A percentile compares a stretch with the other conserved stretches of the same genome.
phyloP scores from a whole-genome alignment of 495 filamentous ascomycete genomes.

The Apodospora peruviana region DNA sequence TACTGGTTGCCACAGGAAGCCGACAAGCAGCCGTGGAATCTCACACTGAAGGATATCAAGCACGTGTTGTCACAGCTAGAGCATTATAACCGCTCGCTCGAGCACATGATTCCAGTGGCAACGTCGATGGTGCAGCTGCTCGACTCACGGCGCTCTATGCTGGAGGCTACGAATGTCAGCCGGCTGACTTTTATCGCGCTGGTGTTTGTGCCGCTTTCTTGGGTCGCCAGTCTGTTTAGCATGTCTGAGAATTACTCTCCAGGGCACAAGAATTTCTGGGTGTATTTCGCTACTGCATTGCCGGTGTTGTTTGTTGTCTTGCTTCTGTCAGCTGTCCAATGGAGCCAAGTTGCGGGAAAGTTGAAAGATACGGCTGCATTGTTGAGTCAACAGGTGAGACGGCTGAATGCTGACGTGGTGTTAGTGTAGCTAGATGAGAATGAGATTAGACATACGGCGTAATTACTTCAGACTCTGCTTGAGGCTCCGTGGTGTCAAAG shows the following conservation, averaged over 20 bases:
- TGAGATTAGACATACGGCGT: conserved; percentile 3
- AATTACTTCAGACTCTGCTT: not conserved
- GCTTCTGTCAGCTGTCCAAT: conserved; percentile 7
- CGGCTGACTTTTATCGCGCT: conserved; percentile 31
- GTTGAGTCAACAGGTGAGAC: not conserved
- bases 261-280: conserved; percentile 5
- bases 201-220: conserved; percentile 33
- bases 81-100: conserved; percentile 4
- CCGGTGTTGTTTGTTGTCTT: conserved; percentile 5
- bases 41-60: conserved; percentile 7
- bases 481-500: conserved; percentile 3
- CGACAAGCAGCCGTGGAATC: conserved; percentile 10
- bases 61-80: conserved; percentile 6
- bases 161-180: conserved; percentile 27
- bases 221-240: conserved; percentile 31
- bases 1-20: conserved; percentile 8
- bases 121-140: conserved; percentile 8
- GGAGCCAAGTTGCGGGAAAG: conserved; percentile 3
- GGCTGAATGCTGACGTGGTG: conserved; percentile 1
- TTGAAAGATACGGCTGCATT: conserved; percentile 2
- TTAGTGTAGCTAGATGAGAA: conserved; percentile 1
- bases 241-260: conserved; percentile 19
- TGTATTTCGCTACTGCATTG: conserved; percentile 10
- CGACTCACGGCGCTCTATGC: conserved; percentile 6
- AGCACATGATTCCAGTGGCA: conserved; percentile 7